Conservation (phyloP, 306 rosid genomes). For the Pueraria montana region DNA sequence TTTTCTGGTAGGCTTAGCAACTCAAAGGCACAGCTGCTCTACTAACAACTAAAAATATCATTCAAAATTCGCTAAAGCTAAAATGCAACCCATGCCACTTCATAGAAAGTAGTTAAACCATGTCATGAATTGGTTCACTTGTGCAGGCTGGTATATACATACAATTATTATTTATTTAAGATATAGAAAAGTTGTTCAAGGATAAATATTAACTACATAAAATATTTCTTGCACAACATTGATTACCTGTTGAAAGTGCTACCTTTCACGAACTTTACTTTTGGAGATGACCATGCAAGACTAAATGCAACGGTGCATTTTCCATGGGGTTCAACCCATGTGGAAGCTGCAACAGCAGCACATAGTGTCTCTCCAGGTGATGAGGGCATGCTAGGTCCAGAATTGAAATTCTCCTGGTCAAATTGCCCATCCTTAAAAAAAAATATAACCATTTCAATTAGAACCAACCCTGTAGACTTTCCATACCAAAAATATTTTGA, state of each 20-base stretch:
- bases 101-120: constrained; percentile 12
- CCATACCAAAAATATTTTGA: constrained; percentile 22
- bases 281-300: constrained; percentile 98
- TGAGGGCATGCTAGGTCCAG: constrained; percentile 90
- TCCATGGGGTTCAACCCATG: constrained; percentile 99
- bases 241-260: constrained; percentile 84
- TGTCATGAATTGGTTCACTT: constrained; percentile 1
- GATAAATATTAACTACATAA: constrained; percentile 31
- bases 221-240: constrained; percentile 39
- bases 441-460: constrained; percentile 47
- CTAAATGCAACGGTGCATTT: constrained; percentile 93
- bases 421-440: constrained; percentile 87
- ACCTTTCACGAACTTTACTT: constrained; percentile 90
- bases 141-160: constrained; percentile 5
- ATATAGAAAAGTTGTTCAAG: constrained; percentile 24
- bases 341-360: constrained; percentile 95
- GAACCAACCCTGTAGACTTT: constrained; percentile 38
- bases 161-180: constrained; percentile 12
- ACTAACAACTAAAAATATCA: constrained; percentile 9
- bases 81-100: constrained; percentile 39
- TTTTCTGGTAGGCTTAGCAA: constrained; percentile 5
- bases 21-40: constrained; percentile 25
- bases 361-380: constrained; percentile 92
- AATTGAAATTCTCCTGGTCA: constrained; percentile 78
- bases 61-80: constrained; percentile 9